phyloP scores from a whole-genome alignment of 2,329 filamentous ascomycete genomes.

The Trichophyton mentagrophytes region DNA sequence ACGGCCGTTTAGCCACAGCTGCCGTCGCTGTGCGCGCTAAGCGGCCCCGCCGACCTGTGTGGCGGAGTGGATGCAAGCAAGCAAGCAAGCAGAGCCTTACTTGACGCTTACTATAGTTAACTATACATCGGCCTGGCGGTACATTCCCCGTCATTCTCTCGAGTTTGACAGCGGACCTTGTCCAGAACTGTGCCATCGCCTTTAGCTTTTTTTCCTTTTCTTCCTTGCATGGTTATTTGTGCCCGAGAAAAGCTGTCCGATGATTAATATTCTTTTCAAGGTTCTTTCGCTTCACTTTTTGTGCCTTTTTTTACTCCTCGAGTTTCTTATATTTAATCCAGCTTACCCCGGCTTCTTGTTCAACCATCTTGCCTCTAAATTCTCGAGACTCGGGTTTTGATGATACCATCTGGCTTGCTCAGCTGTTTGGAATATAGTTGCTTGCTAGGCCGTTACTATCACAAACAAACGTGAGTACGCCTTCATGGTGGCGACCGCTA shows the following conservation, averaged over 20 bases:
- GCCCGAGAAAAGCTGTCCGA: background rate
- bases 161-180: background rate
- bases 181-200: background rate
- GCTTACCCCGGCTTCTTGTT: background rate
- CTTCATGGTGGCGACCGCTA: constrained; percentile 1
- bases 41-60: constrained; percentile 11
- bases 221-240: background rate
- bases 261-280: background rate
- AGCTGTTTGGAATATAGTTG: background rate
- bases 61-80: constrained; percentile 8
- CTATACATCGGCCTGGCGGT: background rate
- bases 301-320: background rate
- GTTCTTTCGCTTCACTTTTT: background rate
- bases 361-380: background rate
- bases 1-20: constrained; percentile 4
- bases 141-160: background rate
- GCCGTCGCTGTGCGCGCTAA: background rate
- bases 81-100: background rate
- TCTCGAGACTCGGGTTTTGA: background rate
- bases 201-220: background rate
- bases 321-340: background rate
- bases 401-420: background rate
- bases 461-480: background rate
- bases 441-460: background rate
- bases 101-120: background rate